Percentiles rank a stretch among this genome's conserved stretches.
Conservation (phyloP, 1,284 basidiomycete genomes). For the Laetiporus sulphureus region DNA sequence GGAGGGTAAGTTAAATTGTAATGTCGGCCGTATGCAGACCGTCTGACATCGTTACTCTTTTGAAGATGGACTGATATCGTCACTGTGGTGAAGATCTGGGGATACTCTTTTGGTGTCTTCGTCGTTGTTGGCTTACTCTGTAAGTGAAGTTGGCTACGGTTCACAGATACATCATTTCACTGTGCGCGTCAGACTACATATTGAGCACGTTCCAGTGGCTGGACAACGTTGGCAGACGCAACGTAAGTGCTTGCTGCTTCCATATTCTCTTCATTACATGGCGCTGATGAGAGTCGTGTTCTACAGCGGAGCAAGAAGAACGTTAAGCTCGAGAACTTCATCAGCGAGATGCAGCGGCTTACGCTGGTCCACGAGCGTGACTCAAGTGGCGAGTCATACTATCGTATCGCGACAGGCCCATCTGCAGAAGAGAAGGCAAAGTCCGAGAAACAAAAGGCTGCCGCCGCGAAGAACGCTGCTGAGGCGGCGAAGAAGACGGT, state of each 20-base stretch:
- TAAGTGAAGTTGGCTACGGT: not conserved
- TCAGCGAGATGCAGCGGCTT: slow-evolving; percentile 8
- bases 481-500: not conserved
- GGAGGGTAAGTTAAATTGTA: slow-evolving; percentile 2
- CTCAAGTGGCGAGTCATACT: slow-evolving; percentile 7
- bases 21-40: not conserved
- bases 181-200: slow-evolving; percentile 2
- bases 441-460: not conserved
- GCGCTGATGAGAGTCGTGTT: not conserved
- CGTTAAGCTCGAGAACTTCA: slow-evolving; percentile 6
- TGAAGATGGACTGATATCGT: slow-evolving; percentile 9
- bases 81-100: slow-evolving; percentile 10
- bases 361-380: slow-evolving; percentile 7
- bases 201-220: slow-evolving; percentile 6
- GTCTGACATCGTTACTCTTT: too few relatives aligned
- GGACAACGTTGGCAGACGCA: slow-evolving; percentile 7
- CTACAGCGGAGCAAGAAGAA: slow-evolving; percentile 7
- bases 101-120: slow-evolving; percentile 6
- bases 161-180: not conserved
- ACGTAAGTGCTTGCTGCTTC: too few relatives aligned
- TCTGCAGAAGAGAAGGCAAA: not conserved
- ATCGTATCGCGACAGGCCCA: slow-evolving; percentile 1
- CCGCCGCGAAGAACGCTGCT: not conserved
- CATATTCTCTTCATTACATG: not conserved
- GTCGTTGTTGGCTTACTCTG: slow-evolving; percentile 7